phyloP scores from a whole-genome alignment of 2,329 filamentous ascomycete genomes.

The Cladosporium sphaerospermum region DNA sequence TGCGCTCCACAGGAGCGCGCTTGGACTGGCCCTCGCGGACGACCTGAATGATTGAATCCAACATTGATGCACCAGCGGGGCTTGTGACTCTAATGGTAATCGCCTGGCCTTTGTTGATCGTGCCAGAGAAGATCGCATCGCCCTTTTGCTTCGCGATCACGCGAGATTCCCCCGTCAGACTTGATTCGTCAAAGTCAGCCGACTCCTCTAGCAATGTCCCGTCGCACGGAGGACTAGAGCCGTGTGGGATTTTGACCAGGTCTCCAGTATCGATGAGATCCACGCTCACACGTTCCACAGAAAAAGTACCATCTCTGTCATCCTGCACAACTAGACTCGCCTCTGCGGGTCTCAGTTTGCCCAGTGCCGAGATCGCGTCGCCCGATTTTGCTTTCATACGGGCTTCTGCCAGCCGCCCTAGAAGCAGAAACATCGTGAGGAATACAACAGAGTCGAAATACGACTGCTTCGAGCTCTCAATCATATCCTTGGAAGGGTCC shows the following conservation, averaged over 20 bases:
- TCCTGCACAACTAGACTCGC: slow-evolving; percentile 57
- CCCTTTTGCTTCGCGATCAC: slow-evolving; percentile 57
- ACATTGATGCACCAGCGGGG: slow-evolving; percentile 63
- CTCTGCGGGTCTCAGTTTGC: slow-evolving; percentile 69
- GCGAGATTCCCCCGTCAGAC: slow-evolving; percentile 72
- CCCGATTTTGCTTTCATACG: slow-evolving; percentile 90
- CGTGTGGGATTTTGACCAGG: slow-evolving; percentile 65
- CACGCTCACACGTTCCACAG: slow-evolving; percentile 43
- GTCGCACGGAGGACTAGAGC: slow-evolving; percentile 78
- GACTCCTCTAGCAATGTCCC: slow-evolving; percentile 54
- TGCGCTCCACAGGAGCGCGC: slow-evolving; percentile 67
- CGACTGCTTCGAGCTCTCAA: slow-evolving; percentile 24
- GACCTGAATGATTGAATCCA: slow-evolving; percentile 71
- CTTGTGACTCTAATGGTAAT: slow-evolving; percentile 61
- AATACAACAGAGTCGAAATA: slow-evolving; percentile 96
- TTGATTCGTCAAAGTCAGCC: slow-evolving; percentile 79
- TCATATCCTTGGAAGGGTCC: background rate
- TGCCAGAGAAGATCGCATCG: slow-evolving; percentile 65
- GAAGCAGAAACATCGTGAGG: slow-evolving; percentile 77
- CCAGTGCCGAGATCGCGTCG: slow-evolving; percentile 73
- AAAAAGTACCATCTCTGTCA: slow-evolving; percentile 17
- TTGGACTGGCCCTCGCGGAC: slow-evolving; percentile 72
- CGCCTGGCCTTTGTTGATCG: slow-evolving; percentile 63
- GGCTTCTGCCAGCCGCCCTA: slow-evolving; percentile 68
- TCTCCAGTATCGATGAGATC: slow-evolving; percentile 58